Conservation (phyloP, 2,329 filamentous ascomycete genomes). For the Pseudocercospora musae region DNA sequence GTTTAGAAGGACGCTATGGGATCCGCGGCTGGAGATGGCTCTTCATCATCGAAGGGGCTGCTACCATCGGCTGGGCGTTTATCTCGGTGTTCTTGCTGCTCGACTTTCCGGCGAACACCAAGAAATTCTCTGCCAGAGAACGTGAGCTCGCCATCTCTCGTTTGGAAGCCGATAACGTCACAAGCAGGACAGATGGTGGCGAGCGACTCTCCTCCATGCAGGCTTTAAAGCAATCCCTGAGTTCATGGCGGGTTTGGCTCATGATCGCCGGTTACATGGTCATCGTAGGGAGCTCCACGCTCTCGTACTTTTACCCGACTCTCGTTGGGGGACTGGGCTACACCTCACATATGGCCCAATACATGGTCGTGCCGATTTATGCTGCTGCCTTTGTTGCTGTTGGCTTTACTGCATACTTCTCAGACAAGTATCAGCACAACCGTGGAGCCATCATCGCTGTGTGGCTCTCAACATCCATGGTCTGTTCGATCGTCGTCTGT, state of each 20-base stretch:
- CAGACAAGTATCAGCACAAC: conserved; percentile 46
- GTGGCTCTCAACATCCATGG: conserved; percentile 46
- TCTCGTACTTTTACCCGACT: conserved; percentile 55
- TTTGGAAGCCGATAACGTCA: conserved; percentile 44
- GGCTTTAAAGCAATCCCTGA: conserved; percentile 40
- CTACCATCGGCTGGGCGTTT: conserved; percentile 46
- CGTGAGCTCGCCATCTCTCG: conserved; percentile 44
- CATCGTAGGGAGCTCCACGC: conserved; percentile 49
- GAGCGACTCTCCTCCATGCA: conserved; percentile 38
- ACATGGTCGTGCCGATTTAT: conserved; percentile 51
- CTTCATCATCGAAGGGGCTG: conserved; percentile 37
- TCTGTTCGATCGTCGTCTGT: conserved; percentile 41
- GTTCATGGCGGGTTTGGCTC: conserved; percentile 48
- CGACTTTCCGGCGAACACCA: conserved; percentile 50
- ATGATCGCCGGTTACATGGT: conserved; percentile 53
- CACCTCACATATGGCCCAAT: conserved; percentile 45
- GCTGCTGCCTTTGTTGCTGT: conserved; percentile 52
- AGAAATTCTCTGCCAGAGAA: conserved; percentile 42
- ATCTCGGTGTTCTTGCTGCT: conserved; percentile 47
- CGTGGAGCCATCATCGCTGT: conserved; percentile 49
- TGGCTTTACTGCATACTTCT: conserved; percentile 46
- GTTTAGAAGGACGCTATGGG: conserved; percentile 40
- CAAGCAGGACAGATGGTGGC: conserved; percentile 33
- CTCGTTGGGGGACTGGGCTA: conserved; percentile 53
- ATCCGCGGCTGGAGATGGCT: conserved; percentile 38